These are phyloP conservation scores for Eucalyptus cladocalyx DNA, from an alignment of 345 rosid genomes.

Conservation along the genomic window DNA sequence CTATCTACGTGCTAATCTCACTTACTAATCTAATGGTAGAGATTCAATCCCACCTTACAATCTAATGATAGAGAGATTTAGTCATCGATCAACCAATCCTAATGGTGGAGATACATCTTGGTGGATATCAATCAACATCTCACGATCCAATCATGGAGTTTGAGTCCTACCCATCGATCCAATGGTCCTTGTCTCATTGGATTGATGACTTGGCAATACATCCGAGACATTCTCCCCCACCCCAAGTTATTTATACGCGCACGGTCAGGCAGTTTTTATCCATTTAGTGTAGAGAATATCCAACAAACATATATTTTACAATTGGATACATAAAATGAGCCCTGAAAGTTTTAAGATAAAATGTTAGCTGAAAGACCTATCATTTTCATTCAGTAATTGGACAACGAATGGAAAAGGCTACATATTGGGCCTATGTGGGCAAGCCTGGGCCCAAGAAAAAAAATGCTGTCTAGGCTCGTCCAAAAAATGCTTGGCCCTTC, in stretches of 20 bases:
- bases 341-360: background rate
- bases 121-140: too few relatives aligned
- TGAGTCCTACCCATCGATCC: too few relatives aligned
- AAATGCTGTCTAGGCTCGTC: background rate
- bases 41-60: too few relatives aligned
- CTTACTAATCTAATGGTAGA: too few relatives aligned
- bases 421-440: background rate
- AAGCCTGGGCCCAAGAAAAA: background rate
- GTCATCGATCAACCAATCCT: too few relatives aligned
- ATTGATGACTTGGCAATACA: too few relatives aligned
- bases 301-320: background rate
- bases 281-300: background rate
- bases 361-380: background rate
- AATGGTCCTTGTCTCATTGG: too few relatives aligned
- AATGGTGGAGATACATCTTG: too few relatives aligned
- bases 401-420: background rate
- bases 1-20: too few relatives aligned
- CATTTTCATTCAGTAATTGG: background rate
- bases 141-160: too few relatives aligned
- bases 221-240: too few relatives aligned
- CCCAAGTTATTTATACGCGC: background rate
- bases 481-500: background rate
- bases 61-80: too few relatives aligned
- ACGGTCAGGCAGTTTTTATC: background rate
- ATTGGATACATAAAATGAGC: background rate